Evolutionary conservation across 768 basidiomycete species (phyloP).

Genomic region (Trametes punicea): DNA sequence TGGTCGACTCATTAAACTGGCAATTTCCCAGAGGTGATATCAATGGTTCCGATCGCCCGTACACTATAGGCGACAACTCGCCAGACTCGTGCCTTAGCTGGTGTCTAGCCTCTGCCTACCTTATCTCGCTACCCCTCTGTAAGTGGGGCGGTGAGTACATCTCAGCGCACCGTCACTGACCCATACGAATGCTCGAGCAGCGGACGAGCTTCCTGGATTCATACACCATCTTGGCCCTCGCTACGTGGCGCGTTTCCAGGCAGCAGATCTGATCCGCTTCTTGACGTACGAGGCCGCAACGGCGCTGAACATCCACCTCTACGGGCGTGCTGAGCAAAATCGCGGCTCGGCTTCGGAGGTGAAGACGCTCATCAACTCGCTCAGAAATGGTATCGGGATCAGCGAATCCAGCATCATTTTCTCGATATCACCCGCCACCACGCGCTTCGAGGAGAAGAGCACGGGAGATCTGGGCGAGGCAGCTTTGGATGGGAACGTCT

Average conservation of each 20-base stretch:
- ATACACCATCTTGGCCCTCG: constrained; percentile 81
- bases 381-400: constrained; percentile 47
- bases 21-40: constrained; percentile 55
- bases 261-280: constrained; percentile 63
- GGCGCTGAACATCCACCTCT: constrained; percentile 76
- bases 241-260: constrained; percentile 75
- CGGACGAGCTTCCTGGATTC: constrained; percentile 68
- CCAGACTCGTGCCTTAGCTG: constrained; percentile 47
- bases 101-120: constrained; percentile 65
- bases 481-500: constrained; percentile 46
- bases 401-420: constrained; percentile 38
- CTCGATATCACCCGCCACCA: constrained; percentile 35
- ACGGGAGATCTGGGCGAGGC: constrained; percentile 13
- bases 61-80: constrained; percentile 55
- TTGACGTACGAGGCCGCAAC: constrained; percentile 84
- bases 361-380: constrained; percentile 33
- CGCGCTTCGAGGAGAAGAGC: constrained; percentile 13
- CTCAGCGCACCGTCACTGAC: not conserved
- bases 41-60: constrained; percentile 36
- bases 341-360: constrained; percentile 30
- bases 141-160: constrained; percentile 3
- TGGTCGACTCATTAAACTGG: constrained; percentile 61
- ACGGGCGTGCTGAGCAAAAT: constrained; percentile 39
- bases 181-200: constrained; percentile 32
- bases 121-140: constrained; percentile 61